Base-by-base conservation (phyloP, 2,329 filamentous ascomycete genomes). In the Fusarium torreyae region DNA sequence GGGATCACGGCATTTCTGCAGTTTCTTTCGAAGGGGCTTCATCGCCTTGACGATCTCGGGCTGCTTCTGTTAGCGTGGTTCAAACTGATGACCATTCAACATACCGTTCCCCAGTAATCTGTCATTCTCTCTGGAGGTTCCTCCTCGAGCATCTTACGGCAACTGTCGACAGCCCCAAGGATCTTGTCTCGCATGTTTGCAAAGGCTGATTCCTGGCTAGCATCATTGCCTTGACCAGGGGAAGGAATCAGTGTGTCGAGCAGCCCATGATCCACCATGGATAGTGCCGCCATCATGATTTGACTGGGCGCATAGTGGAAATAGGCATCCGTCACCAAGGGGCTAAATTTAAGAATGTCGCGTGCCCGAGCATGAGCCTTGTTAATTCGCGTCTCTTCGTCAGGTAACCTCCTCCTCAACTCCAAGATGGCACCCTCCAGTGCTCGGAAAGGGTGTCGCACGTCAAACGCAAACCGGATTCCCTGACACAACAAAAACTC, bases 221-320 rank as follows among this genome's bases (percentile, higher is more conserved):
- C 69, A 34, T 78, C 70, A 1, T 74, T 72, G 42, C 78, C 79
- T 10, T 61, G 59, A 5, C 56, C 82, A 3, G 81, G 79, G 8
- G 80, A 76, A 2, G 82, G 79, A 14, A 88, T 74, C 44, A 89
- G 68, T 5, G 79, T 77, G 63, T 88, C 84, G 4, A 85, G 76
- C 33, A 96, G 81, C 1, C 86, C 87, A 40, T 84, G 81, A 76
- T 98, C 95, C 0, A 91, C 92, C 52, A 97, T 86, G 15, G 91
- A 85, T 28, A 98, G 81, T 0, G 94, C 90, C 0, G 93, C 91
- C 63, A 98, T 86, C 90, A 94, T 94, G 77, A 98, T 97, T 79
- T 99, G 96, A 24, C 93, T 92, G 0, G 96, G 96, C 0, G 95
- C 95, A 81, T 93, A 98, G 79, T 97, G 91, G 81, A 98, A 98